Conservation (phyloP, 306 rosid species). For the Abrus pulchellus region DNA sequence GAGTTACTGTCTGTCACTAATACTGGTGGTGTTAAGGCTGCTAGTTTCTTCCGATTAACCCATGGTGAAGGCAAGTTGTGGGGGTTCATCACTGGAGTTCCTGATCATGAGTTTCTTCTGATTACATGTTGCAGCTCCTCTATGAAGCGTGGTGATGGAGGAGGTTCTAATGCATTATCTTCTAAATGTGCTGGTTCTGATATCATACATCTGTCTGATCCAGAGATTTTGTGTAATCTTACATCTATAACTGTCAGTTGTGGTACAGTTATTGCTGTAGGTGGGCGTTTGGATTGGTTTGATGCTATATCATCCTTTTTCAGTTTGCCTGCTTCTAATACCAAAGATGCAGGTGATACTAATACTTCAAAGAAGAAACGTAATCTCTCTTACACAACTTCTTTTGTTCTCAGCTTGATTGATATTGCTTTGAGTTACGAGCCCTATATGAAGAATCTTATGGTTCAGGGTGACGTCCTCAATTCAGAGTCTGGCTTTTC, state of each 20-base stretch:
- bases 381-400: constrained; percentile 54
- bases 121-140: constrained; percentile 77
- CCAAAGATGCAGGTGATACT: constrained; percentile 56
- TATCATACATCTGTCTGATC: constrained; percentile 79
- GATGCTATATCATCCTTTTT: constrained; percentile 75
- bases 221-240: constrained; percentile 60
- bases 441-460: constrained; percentile 68
- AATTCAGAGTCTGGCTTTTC: constrained; percentile 61
- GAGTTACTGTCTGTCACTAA: constrained; percentile 75
- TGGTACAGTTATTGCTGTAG: constrained; percentile 80
- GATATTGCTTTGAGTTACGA: constrained; percentile 94
- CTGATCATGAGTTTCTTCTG: constrained; percentile 82
- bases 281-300: constrained; percentile 96
- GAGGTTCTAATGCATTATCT: constrained; percentile 89
- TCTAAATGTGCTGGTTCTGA: constrained; percentile 86
- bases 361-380: constrained; percentile 49
- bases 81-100: constrained; percentile 71
- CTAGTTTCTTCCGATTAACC: constrained; percentile 80
- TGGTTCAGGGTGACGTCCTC: constrained; percentile 54
- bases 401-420: constrained; percentile 78
- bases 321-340: constrained; percentile 57
- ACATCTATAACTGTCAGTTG: constrained; percentile 84
- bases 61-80: constrained; percentile 90
- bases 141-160: constrained; percentile 93
- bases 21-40: constrained; percentile 76